Evolutionary conservation across 2,329 filamentous ascomycete species (phyloP), one percentile per base, ranked within the genome.

Genomic region (Fusarium pseudoanthophilum): DNA sequence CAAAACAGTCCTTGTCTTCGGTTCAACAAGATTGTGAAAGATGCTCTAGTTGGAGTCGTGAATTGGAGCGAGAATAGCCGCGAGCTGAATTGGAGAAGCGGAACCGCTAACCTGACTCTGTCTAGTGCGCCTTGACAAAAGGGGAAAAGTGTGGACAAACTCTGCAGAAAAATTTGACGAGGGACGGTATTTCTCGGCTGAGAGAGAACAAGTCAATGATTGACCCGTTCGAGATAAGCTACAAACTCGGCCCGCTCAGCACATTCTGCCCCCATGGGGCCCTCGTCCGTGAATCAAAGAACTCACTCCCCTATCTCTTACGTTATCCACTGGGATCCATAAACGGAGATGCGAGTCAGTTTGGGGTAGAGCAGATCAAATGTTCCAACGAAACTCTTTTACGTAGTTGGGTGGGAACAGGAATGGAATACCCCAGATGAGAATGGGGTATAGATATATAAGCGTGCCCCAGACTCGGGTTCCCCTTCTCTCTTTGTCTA

Each of bases 281-380:
- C 43, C 40, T 36, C 48, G n/a, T 30, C n/a, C 45, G 40, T 28
- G 42, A 55, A 43, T 36, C 42, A 18, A 43, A 28, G 28, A 11
- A 51, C n/a, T 34, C 45, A 30, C 45, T 48, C 49, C 36, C 21
- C 64, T 69, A 69, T 69, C 57, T 63, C n/a, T 34, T 34, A 18
- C 30, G 40, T 28, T 55, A 62, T 53, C 66, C 66, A 69, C 66
- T n/a, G 21, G 30, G 56, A 40, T 64, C 67, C 67, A 69, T 69
- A 59, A 65, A 70, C 67, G 65, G 67, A 70, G 65, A 69, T 69
- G 67, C 67, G 67, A 69, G 67, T 69, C 67, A 69, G 67, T 69
- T 69, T 69, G 65, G 67, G 67, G 65, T 69, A 69, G 66, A 66
- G 58, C 43, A 36, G 51, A 69, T 64, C 66, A 46, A 52, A 52